Evolutionary conservation across 2,329 filamentous ascomycete species (phyloP), one percentile per base, ranked within the genome.

Genomic region (Nectriaceae sp.): DNA sequence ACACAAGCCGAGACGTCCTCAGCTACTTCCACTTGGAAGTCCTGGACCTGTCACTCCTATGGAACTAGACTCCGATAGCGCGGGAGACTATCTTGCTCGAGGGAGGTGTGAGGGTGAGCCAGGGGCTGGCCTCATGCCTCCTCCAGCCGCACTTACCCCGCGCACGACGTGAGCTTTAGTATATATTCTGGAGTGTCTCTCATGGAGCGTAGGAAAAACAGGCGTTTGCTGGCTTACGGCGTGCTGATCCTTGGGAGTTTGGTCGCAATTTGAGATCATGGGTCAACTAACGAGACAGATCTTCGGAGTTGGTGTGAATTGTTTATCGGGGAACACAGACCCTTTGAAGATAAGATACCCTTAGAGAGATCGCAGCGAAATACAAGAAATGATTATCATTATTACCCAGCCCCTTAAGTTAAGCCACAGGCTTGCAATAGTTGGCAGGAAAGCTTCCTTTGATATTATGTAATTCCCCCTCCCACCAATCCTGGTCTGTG

Each of bases 11-110:
- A 47, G 61, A 13, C 78, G 77, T 2, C 79, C 79, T 2, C 66
- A 75, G 21, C 67, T 85, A 5, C 63, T 66, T 36, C 82, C 82
- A 1, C 60, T 82, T 11, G 79, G 80, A 3, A 83, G 80, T 49
- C 80, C 81, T 0, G 81, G 81, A 0, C 80, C 81, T 0, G 80
- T 85, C 13, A 85, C 82, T 1, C 82, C 82, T 1, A 82, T 85
- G 73, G 78, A 82, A 16, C 64, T 85, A 33, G 75, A 73, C 18
- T 62, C 69, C 0, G 61, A 66, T 13, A 66, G 65, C 10, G 65
- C 66, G 33, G 70, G 71, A 22, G 50, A 56, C 33, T 74, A 78
- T 31, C 61, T 75, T 20, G 57, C 62, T 33, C 51, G 24, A n/a
- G 50, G 47, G 3, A 44, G 26, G n/a, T 6, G 24, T 16, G 42